Conservation (phyloP, 164 flowering plant species). For the Chimonanthus praecox region DNA sequence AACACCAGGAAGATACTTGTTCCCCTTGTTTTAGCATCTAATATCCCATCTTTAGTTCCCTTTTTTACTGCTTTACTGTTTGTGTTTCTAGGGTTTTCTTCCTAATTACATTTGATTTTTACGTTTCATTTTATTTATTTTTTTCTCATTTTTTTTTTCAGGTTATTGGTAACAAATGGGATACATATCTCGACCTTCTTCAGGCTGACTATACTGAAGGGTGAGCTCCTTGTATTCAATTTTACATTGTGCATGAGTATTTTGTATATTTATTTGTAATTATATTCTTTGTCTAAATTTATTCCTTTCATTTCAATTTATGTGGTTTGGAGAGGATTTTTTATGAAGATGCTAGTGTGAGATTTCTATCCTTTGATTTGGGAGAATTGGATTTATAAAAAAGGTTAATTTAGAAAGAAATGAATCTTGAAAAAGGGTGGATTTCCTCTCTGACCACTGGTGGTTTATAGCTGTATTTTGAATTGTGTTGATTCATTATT, state of each 20-base stretch:
- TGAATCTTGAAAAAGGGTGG: background rate
- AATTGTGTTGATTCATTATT: background rate
- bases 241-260: background rate
- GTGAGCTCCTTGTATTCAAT: slow-evolving; percentile 23
- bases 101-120: background rate
- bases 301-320: too few species aligned
- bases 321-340: background rate
- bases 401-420: background rate
- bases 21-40: too few species aligned
- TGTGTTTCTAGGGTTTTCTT: background rate
- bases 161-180: slow-evolving; percentile 95
- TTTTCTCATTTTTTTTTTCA: slow-evolving; percentile 9
- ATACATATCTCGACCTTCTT: slow-evolving; percentile 77
- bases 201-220: slow-evolving; percentile 87
- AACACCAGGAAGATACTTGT: too few species aligned
- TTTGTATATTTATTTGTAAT: too few species aligned
- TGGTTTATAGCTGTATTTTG: background rate
- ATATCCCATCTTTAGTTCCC: too few species aligned
- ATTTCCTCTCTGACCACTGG: background rate
- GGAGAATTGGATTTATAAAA: background rate
- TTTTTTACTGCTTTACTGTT: background rate
- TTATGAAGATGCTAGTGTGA: background rate
- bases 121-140: background rate
- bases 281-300: background rate
- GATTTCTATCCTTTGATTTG: background rate